phyloP scores from a whole-genome alignment of 805 yeast genomes.

The Candida tibetensis region DNA sequence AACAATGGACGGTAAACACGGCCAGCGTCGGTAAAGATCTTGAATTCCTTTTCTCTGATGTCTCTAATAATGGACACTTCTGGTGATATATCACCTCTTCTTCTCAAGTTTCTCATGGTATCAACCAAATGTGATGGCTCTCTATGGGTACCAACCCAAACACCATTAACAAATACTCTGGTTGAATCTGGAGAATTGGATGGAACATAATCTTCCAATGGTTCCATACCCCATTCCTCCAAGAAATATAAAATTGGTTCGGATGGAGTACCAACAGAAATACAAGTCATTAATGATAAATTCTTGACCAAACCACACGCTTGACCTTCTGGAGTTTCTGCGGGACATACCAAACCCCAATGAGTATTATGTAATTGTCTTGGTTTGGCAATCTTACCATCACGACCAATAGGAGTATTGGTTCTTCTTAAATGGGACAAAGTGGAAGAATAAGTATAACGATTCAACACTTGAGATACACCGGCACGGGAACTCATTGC shows the following conservation, averaged over 20 bases:
- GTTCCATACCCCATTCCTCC: constrained; percentile 99
- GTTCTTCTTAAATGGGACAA: constrained; percentile 98
- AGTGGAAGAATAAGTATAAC: constrained; percentile 98
- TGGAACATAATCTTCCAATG: constrained; percentile 92
- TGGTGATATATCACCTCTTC: constrained; percentile 92
- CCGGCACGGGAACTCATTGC: constrained; percentile 99
- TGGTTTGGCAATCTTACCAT: constrained; percentile 97
- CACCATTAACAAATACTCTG: constrained; percentile 95
- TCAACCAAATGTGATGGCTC: constrained; percentile 91
- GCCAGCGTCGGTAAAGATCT: constrained; percentile 97
- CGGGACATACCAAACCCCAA: constrained; percentile 99
- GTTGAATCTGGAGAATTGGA: constrained; percentile 88
- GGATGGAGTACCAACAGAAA: constrained; percentile 96
- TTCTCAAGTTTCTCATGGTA: constrained; percentile 85
- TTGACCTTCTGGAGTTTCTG: constrained; percentile 99
- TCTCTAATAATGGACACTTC: constrained; percentile 97
- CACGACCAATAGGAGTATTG: constrained; percentile 98
- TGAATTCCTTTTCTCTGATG: constrained; percentile 93
- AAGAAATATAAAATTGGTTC: constrained; percentile 89
- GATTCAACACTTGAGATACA: constrained; percentile 96
- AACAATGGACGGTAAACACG: constrained; percentile 96
- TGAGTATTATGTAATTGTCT: constrained; percentile 99
- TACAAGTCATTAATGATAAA: constrained; percentile 93
- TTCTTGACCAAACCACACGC: constrained; percentile 99
- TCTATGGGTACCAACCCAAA: constrained; percentile 98